Conservation (phyloP, 352 stramenopile genomes). For the Thalassiosira hispida region DNA sequence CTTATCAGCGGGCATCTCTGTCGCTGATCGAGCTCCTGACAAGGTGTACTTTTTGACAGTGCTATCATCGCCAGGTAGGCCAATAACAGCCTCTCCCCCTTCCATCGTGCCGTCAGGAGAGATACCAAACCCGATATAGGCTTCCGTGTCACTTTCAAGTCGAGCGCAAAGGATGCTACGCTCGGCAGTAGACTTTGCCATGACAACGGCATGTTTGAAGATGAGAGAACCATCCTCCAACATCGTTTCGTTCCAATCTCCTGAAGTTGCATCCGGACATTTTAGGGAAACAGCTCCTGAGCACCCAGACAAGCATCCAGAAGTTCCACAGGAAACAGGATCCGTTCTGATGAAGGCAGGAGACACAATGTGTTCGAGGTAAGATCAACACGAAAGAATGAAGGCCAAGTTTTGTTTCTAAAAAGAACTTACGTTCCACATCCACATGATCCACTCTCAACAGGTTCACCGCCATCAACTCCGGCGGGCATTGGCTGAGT, state of each 20-base stretch:
- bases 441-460: too few species aligned
- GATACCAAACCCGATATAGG: conserved; percentile 36
- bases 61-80: conserved; percentile 17
- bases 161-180: conserved; percentile 20
- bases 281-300: too few species aligned
- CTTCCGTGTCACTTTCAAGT: conserved; percentile 12
- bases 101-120: conserved; percentile 19
- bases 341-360: too few species aligned
- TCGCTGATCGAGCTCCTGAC: background rate
- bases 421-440: too few species aligned
- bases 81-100: conserved; percentile 36
- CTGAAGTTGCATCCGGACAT: too few species aligned
- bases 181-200: background rate
- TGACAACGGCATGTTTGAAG: conserved; percentile 19
- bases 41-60: conserved; percentile 36
- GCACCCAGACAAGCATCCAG: too few species aligned
- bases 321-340: too few species aligned
- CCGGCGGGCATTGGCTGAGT: conserved; percentile 4
- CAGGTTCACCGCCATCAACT: background rate
- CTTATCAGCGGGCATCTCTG: conserved; percentile 4
- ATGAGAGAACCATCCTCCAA: background rate
- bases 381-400: too few species aligned
- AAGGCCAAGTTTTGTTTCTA: too few species aligned
- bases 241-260: background rate
- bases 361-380: too few species aligned